A percentile compares a stretch with the other conserved stretches of the same genome.
Evolutionary conservation across 148 eudicot genomes (phyloP).

Genomic region (Rhododendron henanense): DNA sequence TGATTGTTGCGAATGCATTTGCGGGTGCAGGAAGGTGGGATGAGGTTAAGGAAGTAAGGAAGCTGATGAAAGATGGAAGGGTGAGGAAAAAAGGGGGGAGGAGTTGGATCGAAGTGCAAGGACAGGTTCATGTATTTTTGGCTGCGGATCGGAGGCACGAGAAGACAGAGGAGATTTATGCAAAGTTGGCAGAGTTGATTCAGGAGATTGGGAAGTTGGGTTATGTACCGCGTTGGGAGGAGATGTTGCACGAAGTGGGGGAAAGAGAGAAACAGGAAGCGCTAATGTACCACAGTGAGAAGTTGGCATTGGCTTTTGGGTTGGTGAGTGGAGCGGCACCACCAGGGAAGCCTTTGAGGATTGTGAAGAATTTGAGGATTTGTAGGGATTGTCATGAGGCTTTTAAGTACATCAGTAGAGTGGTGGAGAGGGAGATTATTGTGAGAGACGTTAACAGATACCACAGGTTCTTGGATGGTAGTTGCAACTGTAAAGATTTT

Average conservation of each 20-base stretch:
- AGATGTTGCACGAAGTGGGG: conserved; percentile 45
- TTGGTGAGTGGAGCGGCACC: conserved; percentile 50
- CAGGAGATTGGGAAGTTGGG: conserved; percentile 50
- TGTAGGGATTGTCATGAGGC: conserved; percentile 64
- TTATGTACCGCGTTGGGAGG: conserved; percentile 48
- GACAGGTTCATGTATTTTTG: conserved; percentile 53
- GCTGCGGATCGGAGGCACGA: conserved; percentile 53
- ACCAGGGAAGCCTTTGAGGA: conserved; percentile 61
- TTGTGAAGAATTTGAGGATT: conserved; percentile 62
- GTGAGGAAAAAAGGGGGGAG: conserved; percentile 59
- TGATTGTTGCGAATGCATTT: conserved; percentile 56
- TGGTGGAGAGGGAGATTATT: conserved; percentile 58
- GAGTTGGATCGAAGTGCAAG: conserved; percentile 70
- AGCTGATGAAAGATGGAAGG: conserved; percentile 50
- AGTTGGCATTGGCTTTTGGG: conserved; percentile 74
- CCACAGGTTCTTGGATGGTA: conserved; percentile 54
- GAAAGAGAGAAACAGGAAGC: conserved; percentile 56
- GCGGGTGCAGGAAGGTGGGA: conserved; percentile 48
- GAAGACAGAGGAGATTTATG: conserved; percentile 39
- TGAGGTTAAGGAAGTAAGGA: conserved; percentile 53
- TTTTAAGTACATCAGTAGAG: conserved; percentile 51
- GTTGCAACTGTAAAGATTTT: conserved; percentile 59
- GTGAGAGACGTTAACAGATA: conserved; percentile 66
- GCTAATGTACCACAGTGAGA: conserved; percentile 64
- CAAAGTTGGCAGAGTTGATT: conserved; percentile 47